Evolutionary conservation across 2,329 filamentous ascomycete species (phyloP).

Genomic region (Aulographum hederae): DNA sequence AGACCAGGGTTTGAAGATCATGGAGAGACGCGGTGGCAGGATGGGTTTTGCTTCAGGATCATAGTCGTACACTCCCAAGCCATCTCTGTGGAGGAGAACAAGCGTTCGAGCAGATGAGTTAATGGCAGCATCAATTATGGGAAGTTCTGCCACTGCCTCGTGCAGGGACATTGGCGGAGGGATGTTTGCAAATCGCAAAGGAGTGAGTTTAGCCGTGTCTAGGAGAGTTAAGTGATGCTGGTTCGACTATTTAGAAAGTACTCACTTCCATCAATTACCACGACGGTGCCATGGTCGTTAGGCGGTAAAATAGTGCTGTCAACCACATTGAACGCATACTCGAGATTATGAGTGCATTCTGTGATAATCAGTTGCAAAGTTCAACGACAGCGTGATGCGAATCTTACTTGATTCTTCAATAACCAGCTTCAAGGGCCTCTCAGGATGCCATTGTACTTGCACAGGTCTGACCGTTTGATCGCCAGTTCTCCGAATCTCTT

Average conservation of each 20-base stretch:
- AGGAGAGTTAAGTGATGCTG: conserved; percentile 6
- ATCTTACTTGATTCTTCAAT: conserved; percentile 18
- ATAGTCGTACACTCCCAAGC: not conserved
- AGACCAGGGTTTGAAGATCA: not conserved
- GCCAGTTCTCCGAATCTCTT: conserved; percentile 35
- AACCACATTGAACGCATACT: conserved; percentile 50
- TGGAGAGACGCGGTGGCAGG: not conserved
- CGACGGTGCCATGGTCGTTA: conserved; percentile 60
- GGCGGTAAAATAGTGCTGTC: conserved; percentile 53
- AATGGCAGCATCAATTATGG: not conserved
- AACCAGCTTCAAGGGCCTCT: conserved; percentile 56
- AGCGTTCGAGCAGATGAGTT: not conserved
- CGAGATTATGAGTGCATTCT: no score
- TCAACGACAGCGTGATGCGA: no score
- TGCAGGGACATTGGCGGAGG: conserved; percentile 86
- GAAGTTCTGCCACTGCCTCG: conserved; percentile 33
- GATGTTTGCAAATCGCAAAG: conserved; percentile 65
- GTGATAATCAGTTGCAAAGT: no score
- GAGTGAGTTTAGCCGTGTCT: conserved; percentile 61
- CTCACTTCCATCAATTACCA: conserved; percentile 64
- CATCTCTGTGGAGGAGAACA: not conserved
- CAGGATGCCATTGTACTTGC: conserved; percentile 54
- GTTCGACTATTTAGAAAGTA: conserved; percentile 5
- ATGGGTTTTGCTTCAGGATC: not conserved
- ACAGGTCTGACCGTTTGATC: conserved; percentile 7